Evolutionary conservation across 2,329 filamentous ascomycete genomes (phyloP), one percentile per base, ranked within the genome.

Genomic region (Biscogniauxia marginata): DNA sequence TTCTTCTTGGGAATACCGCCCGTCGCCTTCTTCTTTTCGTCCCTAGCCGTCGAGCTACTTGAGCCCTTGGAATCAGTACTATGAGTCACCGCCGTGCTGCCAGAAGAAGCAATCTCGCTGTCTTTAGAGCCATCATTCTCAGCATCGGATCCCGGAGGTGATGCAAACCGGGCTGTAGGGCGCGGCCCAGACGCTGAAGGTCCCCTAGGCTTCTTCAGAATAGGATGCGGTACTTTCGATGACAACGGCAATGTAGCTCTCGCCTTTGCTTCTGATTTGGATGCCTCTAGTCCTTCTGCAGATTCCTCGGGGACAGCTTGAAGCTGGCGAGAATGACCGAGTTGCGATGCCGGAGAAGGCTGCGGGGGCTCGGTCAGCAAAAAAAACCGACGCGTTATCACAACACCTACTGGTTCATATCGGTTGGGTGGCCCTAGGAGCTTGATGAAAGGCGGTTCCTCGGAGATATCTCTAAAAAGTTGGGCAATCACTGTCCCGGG

Each of bases 121-220:
- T 71, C 71, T 45, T 59, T 63, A 5, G 60, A 58, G 39, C 70
- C 63, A 39, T 65, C 70, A 23, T 72, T 71, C 56, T 78, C 76
- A 49, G 77, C 75, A 50, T 75, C 76, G 25, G 80, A 80, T 24
- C 74, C 76, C 25, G 77, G 77, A 1, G 83, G 83, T 16, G 81
- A 82, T 7, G 80, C 77, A 62, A 86, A 86, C n/a, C 83, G 80
- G 53, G 84, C 83, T 7, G 82, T 85, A n/a, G 82, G 83, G 19
- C 80, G 77, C 11, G 81, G 79, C 4, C 81, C 81, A 16, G 76
- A 78, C 19, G 74, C 71, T 24, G 82, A 82, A 55, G 81, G 80
- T 13, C 79, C 79, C 63, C 81, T 77, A 46, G 77, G 72, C 68
- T 86, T 86, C 67, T 85, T 86, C 56, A 86, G 66, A 52, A 86